Evolutionary conservation across 441 rosid species (phyloP), one percentile per base, ranked within the genome.

Genomic region (Arabidopsis lyrata): DNA sequence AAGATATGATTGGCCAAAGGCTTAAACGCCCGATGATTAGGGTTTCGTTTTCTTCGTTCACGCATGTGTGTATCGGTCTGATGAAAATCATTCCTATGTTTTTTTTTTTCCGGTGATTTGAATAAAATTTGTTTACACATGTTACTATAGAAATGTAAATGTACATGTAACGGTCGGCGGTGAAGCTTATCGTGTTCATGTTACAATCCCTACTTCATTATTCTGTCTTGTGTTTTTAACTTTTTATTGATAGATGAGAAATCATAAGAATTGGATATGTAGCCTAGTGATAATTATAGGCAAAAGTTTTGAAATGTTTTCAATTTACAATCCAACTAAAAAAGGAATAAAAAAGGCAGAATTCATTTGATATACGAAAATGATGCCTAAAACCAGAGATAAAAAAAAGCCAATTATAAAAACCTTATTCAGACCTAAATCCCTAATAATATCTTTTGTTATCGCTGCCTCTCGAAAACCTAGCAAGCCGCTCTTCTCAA

Each of bases 1-100:
- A 27, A 52, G 16, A 62, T 13, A 50, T 52, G 68, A 63, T 3
- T 72, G 76, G 76, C 61, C 41, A n/a, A 56, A 32, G 38, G 6
- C 18, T 36, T 58, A 60, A 41, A 39, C 7, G 3, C 16, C 6
- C 32, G 6, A 13, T 6, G 14, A 3, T 38, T 60, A 39, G 13
- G 32, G 16, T 20, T 12, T 16, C 31, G 10, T 41, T 41, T 27
- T 42, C 14, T 5, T 41, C 35, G 7, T 60, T 20, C 18, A 59
- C 6, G 12, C 41, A 59, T 10, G 47, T 18, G 1, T 59, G 15
- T 29, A 4, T 29, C 27, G 27, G 10, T 36, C 8, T 22, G 18
- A 24, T 58, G 47, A 58, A 39, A 6, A 18, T 36, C 11, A 36
- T 10, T 7, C 27, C 4, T 38, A 5, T 16, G 8, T 16, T 2